Evolutionary conservation across 768 basidiomycete species (phyloP), one percentile per base, ranked within the genome.

Genomic region (Boletus rubropictus): DNA sequence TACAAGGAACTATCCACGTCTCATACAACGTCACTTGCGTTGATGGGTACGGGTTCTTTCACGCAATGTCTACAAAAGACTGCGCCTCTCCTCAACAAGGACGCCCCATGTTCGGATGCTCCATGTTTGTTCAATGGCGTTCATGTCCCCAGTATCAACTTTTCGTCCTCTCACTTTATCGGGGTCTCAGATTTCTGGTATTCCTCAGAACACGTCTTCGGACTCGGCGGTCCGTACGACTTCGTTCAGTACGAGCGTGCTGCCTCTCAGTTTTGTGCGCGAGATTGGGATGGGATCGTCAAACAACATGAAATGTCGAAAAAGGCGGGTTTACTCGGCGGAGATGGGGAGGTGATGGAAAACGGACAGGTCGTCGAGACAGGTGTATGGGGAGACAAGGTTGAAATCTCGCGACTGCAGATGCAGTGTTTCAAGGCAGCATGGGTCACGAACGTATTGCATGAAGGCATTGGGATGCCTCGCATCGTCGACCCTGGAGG

Each of bases 351-450:
- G 62, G 76, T 86, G 11, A 70, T 77, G 49, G 60, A 78, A 59
- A 69, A 74, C 44, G 85, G 84, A 17, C 63, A 79, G 49, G 64
- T 86, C 11, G 75, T 86, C n/a, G 75, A 74, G 22, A 74, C 77
- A 4, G 83, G 82, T 0, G 74, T 76, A 53, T 89, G 86, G 88
- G 79, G 78, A 20, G 72, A 80, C 32, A 70, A 79, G 45, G 84
- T 95, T 48, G 94, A 94, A 63, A 67, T 89, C 29, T 79, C 88
- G 20, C 79, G 95, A 38, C 69, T 99, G 49, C 81, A 95, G 69
- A 89, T 95, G 88, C 96, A 98, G 63, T 99, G 96, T 64, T 99
- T 99, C 82, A 99, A 99, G 67, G 92, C 95, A 1, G 94, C 96
- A 2, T 99, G 96, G 96, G 79, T 99, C 45, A 84, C 87, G 42